Percentiles rank a stretch among this genome's conserved stretches.
Conservation (phyloP, 1,284 basidiomycete genomes). For the Fomitiporia mediterranea region DNA sequence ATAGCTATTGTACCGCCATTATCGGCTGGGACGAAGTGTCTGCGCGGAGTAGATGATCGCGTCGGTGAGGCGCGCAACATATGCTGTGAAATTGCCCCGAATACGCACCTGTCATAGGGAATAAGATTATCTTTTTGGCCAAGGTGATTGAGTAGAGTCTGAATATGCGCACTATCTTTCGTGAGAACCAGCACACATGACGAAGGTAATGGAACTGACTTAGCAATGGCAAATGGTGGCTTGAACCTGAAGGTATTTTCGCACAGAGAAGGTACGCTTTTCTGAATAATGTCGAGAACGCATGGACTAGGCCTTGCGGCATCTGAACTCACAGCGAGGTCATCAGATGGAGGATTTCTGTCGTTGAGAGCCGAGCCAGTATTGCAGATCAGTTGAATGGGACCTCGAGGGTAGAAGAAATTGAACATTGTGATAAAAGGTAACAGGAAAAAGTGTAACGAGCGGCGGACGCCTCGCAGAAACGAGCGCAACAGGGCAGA, state of each 20-base stretch:
- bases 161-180: slow-evolving; percentile 1
- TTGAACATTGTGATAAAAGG: neutral
- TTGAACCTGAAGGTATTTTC: neutral
- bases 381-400: neutral
- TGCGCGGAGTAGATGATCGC: neutral
- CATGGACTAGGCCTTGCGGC: neutral
- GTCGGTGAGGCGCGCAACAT: neutral
- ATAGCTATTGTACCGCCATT: slow-evolving; percentile 3
- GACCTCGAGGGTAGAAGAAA: neutral
- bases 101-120: slow-evolving; percentile 5
- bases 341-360: no score
- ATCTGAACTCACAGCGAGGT: neutral
- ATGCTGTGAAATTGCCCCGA: neutral
- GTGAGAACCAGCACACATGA: neutral
- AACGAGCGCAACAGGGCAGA: neutral
- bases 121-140: neutral
- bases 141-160: slow-evolving; percentile 1
- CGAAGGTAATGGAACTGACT: neutral
- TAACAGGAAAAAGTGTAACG: neutral
- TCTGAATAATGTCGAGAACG: slow-evolving; percentile 2
- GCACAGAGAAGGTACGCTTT: slow-evolving; percentile 8
- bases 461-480: neutral
- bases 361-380: neutral
- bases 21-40: slow-evolving; percentile 2
- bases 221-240: slow-evolving; percentile 2